A percentile compares a stretch with the other conserved stretches of the same genome.
Conservation (phyloP, 768 basidiomycete species). For the Boletellus sp. region DNA sequence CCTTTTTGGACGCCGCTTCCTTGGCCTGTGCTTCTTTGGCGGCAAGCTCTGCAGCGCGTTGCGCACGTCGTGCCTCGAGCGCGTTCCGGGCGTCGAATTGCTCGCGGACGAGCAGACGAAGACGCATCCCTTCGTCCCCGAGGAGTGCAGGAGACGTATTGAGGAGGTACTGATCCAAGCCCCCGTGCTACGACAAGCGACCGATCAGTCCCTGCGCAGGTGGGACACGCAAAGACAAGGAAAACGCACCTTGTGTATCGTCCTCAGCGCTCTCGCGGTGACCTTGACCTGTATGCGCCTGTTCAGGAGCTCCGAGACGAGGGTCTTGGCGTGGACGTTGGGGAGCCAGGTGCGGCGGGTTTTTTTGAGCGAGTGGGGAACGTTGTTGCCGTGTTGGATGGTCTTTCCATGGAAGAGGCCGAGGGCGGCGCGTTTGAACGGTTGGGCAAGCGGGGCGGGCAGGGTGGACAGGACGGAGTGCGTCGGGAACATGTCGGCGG, state of each 20-base stretch:
- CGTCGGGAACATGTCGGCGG: conserved; percentile 24
- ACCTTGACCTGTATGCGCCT: conserved; percentile 61
- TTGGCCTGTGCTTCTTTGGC: conserved; percentile 11
- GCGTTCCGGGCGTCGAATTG: conserved; percentile 21
- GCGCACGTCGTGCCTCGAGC: conserved; percentile 15
- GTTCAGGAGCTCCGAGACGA: conserved; percentile 64
- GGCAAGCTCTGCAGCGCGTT: conserved; percentile 18
- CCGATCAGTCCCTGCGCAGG: not conserved
- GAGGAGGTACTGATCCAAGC: conserved; percentile 65
- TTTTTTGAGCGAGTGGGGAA: conserved; percentile 85
- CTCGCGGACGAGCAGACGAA: conserved; percentile 42
- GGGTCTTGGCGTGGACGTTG: conserved; percentile 75
- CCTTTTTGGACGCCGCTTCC: conserved; percentile 9
- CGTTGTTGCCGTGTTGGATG: conserved; percentile 82
- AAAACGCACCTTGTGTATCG: conserved; percentile 71
- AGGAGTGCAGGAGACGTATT: conserved; percentile 40
- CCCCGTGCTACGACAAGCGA: conserved; percentile 49
- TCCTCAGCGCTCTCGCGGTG: conserved; percentile 72
- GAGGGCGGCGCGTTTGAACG: conserved; percentile 76
- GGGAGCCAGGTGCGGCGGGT: conserved; percentile 87
- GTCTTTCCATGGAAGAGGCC: conserved; percentile 83
- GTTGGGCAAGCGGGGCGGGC: conserved; percentile 45
- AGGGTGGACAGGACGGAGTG: conserved; percentile 14
- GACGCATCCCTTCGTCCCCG: conserved; percentile 40
- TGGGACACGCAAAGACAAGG: too few species aligned